phyloP scores from a whole-genome alignment of 2,329 filamentous ascomycete genomes.

The Botrytis pseudocinerea region DNA sequence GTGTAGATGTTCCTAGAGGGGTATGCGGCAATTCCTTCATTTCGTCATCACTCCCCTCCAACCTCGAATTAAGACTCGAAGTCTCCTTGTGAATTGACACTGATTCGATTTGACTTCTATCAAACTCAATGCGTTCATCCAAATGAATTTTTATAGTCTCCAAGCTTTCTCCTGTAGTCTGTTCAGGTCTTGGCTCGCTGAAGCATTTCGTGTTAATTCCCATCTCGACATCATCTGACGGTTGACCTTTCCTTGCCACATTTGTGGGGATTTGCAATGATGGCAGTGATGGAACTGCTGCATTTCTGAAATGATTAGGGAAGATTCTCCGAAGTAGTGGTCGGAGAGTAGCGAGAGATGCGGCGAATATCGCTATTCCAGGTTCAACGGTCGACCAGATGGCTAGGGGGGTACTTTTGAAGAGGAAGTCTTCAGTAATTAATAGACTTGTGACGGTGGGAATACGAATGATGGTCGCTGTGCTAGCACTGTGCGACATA shows the following conservation, averaged over 20 bases:
- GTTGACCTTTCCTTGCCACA: neutral
- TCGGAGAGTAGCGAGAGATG: slow-evolving; percentile 8
- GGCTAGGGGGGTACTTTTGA: neutral
- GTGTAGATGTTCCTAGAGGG: neutral
- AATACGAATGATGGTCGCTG: neutral
- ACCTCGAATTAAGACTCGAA: neutral
- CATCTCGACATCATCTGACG: neutral
- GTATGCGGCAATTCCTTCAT: neutral
- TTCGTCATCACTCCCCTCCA: neutral
- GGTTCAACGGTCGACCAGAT: neutral
- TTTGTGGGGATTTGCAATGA: neutral
- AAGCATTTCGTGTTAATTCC: neutral
- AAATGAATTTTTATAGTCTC: neutral
- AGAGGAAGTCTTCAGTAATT: neutral
- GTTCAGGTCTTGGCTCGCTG: neutral
- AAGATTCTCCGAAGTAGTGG: neutral
- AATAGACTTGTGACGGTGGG: neutral
- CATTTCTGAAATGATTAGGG: neutral
- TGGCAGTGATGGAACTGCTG: neutral
- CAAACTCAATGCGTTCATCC: neutral
- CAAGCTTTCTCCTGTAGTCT: neutral
- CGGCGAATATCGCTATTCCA: slow-evolving; percentile 1
- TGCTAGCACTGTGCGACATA: neutral
- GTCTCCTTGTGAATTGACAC: too few species aligned
- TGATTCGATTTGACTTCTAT: neutral